Base-by-base conservation (phyloP, 108 stramenopile genomes). In the Pseudonitzschia delicatissima region DNA sequence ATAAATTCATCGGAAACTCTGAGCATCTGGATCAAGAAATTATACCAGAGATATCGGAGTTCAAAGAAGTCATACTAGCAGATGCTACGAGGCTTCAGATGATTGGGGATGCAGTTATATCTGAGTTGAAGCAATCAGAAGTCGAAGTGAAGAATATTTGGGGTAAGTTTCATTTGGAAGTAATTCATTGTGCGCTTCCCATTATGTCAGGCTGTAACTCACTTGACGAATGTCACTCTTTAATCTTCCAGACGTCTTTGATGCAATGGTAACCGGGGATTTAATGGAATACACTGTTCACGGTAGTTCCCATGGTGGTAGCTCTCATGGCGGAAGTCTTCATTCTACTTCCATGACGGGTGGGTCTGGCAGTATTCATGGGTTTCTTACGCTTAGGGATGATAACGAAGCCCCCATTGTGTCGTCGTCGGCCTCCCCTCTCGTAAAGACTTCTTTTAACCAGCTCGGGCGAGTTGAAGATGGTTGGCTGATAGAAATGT, bases 401-500 rank as follows among this genome's bases (percentile, higher is more conserved):
- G 71, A 71, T 15, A 58, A 45, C 33, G 69, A 70, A 51, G 62
- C 58, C 9, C 62, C 51, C 18, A 71, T 71, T 23, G 73, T 58
- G 11, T 67, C 66, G 12, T 55, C 66, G n/a, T 58, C 52, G 32
- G 25, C 32, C 28, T 74, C 73, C 4, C 73, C 73, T 33, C 66
- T 67, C 20, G 36, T 71, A 7, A 74, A 74, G 44, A 57, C 37
- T 21, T 42, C 66, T 31, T 74, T 77, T 27, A 50, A 31, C 20
- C 64, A 70, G 33, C 53, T 67, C 7, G 64, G 61, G 6, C 32
- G 40, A 2, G 36, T 90, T 7, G 79, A 86, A 25, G 86, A 87
- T 65, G 84, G 83, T 20, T 91, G 89, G 89, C 68, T 87, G 23
- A 71, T 82, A 15, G 89, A 91, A 77, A 83, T 87, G 83, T 78